These are phyloP conservation scores for Diaporthe amygdali DNA, from an alignment of 2,329 filamentous ascomycete species.

Conservation along the genomic window DNA sequence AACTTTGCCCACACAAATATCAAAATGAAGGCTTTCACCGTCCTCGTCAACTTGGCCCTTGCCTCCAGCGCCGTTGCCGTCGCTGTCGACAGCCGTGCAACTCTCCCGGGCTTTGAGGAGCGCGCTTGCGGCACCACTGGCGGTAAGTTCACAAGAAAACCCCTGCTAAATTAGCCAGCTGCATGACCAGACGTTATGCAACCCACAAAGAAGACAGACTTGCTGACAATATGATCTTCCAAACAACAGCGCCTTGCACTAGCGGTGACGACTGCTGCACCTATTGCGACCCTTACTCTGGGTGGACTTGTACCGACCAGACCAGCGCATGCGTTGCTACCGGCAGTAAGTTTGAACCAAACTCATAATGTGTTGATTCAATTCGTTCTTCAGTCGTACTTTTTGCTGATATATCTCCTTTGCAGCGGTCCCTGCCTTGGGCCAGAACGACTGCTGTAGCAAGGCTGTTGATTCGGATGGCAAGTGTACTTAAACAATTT, in stretches of 20 bases:
- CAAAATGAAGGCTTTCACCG: constrained; percentile 3
- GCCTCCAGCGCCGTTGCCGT: background rate
- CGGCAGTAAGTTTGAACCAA: background rate
- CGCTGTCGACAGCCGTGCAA: background rate
- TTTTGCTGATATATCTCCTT: background rate
- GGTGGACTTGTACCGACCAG: background rate
- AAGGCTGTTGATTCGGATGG: background rate
- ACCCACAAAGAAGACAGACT: background rate
- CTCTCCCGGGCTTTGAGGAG: background rate
- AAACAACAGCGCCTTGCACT: background rate
- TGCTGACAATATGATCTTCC: background rate
- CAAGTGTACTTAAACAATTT: background rate
- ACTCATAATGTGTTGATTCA: background rate
- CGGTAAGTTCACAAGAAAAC: background rate
- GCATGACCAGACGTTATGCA: background rate
- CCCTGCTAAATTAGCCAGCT: background rate
- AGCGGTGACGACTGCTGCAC: background rate
- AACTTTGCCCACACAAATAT: background rate
- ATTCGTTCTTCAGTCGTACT: background rate
- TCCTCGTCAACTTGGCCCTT: background rate
- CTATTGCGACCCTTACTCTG: background rate
- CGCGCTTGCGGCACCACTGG: background rate
- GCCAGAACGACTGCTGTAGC: background rate
- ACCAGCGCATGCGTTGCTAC: background rate
- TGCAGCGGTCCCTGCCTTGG: background rate